Base-by-base conservation (phyloP, 768 basidiomycete species). In the Lentinula aciculospora region DNA sequence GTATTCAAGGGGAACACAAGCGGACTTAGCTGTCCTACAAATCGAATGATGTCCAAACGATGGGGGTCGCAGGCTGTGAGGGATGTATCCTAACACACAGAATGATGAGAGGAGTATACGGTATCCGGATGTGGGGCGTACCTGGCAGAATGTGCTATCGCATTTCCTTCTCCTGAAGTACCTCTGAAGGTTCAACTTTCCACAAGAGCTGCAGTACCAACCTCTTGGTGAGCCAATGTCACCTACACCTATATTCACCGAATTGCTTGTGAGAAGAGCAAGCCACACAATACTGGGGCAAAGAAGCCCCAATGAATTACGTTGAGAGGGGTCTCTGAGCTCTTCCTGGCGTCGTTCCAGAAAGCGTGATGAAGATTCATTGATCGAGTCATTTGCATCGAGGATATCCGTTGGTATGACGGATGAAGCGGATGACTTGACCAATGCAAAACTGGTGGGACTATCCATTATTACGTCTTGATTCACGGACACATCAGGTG, bases 141-240 rank as follows among this genome's bases (percentile, higher is more conserved):
- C 79, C 68, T 67, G 63, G 61, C 81, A 83, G 1, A 28, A 48
- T 3, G 67, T 62, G 58, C 76, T 77, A 12, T 64, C 61, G 63
- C 82, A 84, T 60, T 70, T 67, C 47, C 79, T 71, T 60, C 80
- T 77, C 55, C 82, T 71, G 67, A 83, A 69, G 46, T 69, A 68
- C 12, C 59, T 60, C 62, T 81, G 77, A 45, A 71, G 72, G 49
- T 81, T 83, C 25, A 83, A 64, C 63, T 76, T 71, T 25, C 81
- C 81, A 57, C 82, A 83, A 0, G 60, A 50, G 2, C 25, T 57
- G 59, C 82, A 83, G 58, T 72, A 74, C 81, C 81, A 84, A 6
- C 81, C 82, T 27, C 65, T 67, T 17, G 37, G 10, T 65, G 54
- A 21, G 50, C 57, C 27, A 48, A 53, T 31, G 34, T 55, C 7